A percentile compares a stretch with the other conserved stretches of the same genome.
phyloP scores from a whole-genome alignment of 1,284 basidiomycete genomes.

The Cronartium quercuum region DNA sequence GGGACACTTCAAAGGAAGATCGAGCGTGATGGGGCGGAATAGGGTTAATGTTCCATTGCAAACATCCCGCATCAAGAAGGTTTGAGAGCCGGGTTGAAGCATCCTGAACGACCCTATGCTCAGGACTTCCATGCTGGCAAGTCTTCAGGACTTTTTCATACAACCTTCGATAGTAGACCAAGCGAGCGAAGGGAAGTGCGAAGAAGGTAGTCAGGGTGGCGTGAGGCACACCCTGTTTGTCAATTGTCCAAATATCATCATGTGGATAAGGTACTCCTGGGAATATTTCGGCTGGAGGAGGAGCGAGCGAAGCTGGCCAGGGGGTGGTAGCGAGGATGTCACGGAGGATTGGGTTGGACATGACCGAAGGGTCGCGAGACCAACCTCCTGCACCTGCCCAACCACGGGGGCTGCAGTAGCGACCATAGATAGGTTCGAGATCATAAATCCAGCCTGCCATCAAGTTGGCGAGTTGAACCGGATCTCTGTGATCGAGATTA shows the following conservation, averaged over 20 bases:
- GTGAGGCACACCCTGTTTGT: not conserved
- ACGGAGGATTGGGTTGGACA: not conserved
- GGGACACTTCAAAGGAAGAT: not conserved
- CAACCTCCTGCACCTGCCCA: slow-evolving; percentile 28
- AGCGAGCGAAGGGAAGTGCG: slow-evolving; percentile 22
- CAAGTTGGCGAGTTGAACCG: slow-evolving; percentile 1
- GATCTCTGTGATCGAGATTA: not conserved
- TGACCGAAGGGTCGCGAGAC: slow-evolving; percentile 2
- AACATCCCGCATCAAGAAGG: slow-evolving; percentile 14
- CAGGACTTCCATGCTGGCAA: slow-evolving; percentile 16
- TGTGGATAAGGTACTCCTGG: slow-evolving; percentile 16
- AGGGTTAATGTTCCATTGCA: slow-evolving; percentile 5
- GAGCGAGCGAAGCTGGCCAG: slow-evolving; percentile 21
- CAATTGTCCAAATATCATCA: not conserved
- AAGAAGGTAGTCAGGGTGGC: slow-evolving; percentile 25
- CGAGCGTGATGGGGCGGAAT: not conserved
- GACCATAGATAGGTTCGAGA: slow-evolving; percentile 8
- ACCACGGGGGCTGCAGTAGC: slow-evolving; percentile 19
- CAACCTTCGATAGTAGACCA: slow-evolving; percentile 19
- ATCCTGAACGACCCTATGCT: slow-evolving; percentile 8
- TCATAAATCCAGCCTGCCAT: not conserved
- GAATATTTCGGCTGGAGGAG: slow-evolving; percentile 6
- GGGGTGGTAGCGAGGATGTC: slow-evolving; percentile 3
- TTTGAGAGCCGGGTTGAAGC: not conserved
- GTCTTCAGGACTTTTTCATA: not conserved